phyloP scores from a whole-genome alignment of 2,329 filamentous ascomycete genomes.

The Dichotomopilus funicola region DNA sequence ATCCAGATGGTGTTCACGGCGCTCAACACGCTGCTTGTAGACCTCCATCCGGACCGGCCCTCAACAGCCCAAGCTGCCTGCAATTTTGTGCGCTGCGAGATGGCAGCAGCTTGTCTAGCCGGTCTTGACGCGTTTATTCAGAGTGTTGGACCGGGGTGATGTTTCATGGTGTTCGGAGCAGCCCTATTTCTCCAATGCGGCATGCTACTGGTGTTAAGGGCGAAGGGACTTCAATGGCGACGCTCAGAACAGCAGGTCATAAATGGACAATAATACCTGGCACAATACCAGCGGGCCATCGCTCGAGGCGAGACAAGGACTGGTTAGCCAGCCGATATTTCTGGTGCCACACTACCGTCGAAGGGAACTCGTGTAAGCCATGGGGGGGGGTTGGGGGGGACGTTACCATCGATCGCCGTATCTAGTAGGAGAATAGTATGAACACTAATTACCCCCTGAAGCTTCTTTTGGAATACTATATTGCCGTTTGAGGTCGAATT shows the following conservation, averaged over 20 bases:
- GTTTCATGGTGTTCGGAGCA: background rate
- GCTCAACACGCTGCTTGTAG: background rate
- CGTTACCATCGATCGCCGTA: too few relatives aligned
- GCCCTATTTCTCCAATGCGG: background rate
- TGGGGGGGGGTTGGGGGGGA: too few relatives aligned
- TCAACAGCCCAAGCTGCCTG: slow-evolving; percentile 3
- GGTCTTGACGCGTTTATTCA: background rate
- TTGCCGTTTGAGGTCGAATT: too few relatives aligned
- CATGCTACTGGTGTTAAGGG: background rate
- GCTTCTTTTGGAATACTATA: too few relatives aligned
- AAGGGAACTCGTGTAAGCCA: background rate
- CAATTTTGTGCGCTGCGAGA: slow-evolving; percentile 4
- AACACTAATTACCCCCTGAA: too few relatives aligned
- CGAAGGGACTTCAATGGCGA: background rate
- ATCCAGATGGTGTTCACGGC: background rate
- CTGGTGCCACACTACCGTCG: background rate
- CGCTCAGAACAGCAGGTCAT: background rate
- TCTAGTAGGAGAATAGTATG: too few relatives aligned
- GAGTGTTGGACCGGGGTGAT: background rate
- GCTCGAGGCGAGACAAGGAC: too few relatives aligned
- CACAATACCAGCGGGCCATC: background rate
- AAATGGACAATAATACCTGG: background rate
- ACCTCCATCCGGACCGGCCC: background rate
- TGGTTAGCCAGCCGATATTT: too few relatives aligned
- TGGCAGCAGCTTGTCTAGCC: background rate